phyloP scores from a whole-genome alignment of 371 early-diverging fungal species.

The Saksenaea vasiformis region DNA sequence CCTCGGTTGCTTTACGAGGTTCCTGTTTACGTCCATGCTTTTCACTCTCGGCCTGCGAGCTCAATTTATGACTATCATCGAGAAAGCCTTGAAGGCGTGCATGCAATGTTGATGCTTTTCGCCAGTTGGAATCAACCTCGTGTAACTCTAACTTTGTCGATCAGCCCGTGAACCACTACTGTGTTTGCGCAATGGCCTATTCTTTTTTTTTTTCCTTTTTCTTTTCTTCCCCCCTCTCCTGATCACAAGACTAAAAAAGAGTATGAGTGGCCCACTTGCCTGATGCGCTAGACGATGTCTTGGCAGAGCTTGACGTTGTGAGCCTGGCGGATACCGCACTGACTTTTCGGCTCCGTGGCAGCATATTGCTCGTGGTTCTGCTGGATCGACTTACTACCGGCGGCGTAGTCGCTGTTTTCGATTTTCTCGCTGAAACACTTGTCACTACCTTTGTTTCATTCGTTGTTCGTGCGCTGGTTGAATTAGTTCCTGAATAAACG shows the following conservation, averaged over 20 bases:
- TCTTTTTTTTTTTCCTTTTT: background rate
- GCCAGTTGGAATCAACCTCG: background rate
- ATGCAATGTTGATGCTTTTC: slow-evolving; percentile 16
- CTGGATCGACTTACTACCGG: slow-evolving; percentile 2
- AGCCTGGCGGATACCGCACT: slow-evolving; percentile 4
- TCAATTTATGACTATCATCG: slow-evolving; percentile 12
- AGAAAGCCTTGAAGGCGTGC: slow-evolving; percentile 24
- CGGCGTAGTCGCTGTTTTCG: background rate
- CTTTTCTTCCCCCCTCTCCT: background rate
- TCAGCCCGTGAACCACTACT: background rate
- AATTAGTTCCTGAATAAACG: slow-evolving; percentile 20
- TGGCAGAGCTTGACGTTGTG: slow-evolving; percentile 18
- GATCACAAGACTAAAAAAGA: background rate
- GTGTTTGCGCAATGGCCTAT: background rate
- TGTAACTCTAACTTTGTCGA: background rate
- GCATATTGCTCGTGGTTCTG: background rate
- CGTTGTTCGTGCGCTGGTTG: background rate
- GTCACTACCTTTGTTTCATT: background rate
- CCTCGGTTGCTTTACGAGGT: background rate
- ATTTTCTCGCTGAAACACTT: background rate
- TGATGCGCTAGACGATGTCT: slow-evolving; percentile 22
- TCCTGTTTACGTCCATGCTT: background rate
- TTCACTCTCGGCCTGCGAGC: slow-evolving; percentile 24
- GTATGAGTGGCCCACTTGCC: slow-evolving; percentile 9
- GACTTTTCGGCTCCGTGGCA: slow-evolving; percentile 4